Evolutionary conservation across 208 protist species (phyloP), one percentile per base, ranked within the genome.

Genomic region (Acanthamoeba polyphaga): DNA sequence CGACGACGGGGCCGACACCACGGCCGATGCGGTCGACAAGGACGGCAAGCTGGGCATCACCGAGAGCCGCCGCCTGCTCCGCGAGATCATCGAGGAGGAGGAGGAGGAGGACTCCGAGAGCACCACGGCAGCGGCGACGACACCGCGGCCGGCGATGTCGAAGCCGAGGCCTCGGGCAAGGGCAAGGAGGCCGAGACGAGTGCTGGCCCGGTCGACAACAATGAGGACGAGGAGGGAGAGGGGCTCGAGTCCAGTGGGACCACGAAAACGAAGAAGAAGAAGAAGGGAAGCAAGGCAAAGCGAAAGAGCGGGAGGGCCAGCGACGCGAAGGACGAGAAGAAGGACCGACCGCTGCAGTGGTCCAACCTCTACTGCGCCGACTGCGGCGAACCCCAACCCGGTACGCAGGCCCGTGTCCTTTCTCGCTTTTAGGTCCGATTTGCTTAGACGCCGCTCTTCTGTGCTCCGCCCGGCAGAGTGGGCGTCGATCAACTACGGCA

Each of bases 401-500:
- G 76, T 84, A 84, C 34, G 19, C 43, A 4, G 9, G 38, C 24
- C 43, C 46, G 64, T 9, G 1, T 4, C 32, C 27, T 70, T 70
- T 70, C 27, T 70, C 27, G 10, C 22, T 70, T 24, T 70, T 38
- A 19, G 68, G 8, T 17, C 38, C 29, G 27, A 12, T 38, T 8
- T 43, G 32, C 68, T 43, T 74, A 5, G 1, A 55, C 76, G 22
- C 22, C 5, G 27, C 46, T 84, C 24, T 12, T 8, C 8, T 84
- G 15, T 55, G 8, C 22, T 51, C 72, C 38, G 7, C 76, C 27
- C 32, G 3, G 24, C 22, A 87, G 78, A 87, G 19, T 98, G 97
- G 97, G 94, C 95, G 49, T 97, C 95, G 2, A 97, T 95, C n/a
- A 98, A 98, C 87, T 85, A 98, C 13, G 97, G 97, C 32, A 62